These are phyloP conservation scores for sunflower (Helianthus annuus) DNA, from an alignment of 129 eudicot species.

Conservation along the genomic window HanXRQr2.0-SUNRISE NC_035437.2:88306110-88306609, in stretches of 20 bases:
- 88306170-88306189: constrained; percentile 36
- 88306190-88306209: background rate
- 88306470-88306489: constrained; percentile 1
- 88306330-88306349: background rate
- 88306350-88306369: background rate
- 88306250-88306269: background rate
- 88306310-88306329: background rate
- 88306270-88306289: background rate
- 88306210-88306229: background rate
- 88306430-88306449: background rate
- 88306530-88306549: background rate
- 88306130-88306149: constrained; percentile 46
- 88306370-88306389: background rate
- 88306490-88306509: background rate
- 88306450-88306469: background rate
- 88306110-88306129: constrained; percentile 48
- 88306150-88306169: constrained; percentile 48
- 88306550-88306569: no score
- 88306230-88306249: background rate
- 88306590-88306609: no score
- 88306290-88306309: background rate
- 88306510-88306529: background rate
- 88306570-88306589: no score
- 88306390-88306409: background rate
- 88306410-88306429: background rate